phyloP scores from a whole-genome alignment of 257 asterid species.

The Lycium ferocissimum region DNA sequence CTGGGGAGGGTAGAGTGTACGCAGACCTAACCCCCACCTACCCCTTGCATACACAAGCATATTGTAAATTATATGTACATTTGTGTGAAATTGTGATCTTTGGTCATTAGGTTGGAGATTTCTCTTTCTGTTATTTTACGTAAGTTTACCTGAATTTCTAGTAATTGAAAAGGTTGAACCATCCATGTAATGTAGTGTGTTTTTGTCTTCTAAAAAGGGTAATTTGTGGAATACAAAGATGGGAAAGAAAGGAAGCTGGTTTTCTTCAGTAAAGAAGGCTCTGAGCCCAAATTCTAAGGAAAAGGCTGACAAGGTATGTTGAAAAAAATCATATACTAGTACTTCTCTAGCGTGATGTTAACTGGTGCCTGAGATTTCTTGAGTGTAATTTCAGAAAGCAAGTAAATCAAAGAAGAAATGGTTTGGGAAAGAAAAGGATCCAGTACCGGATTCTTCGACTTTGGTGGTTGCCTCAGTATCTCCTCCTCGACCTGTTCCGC shows the following conservation, averaged over 20 bases:
- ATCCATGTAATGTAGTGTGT: slow-evolving; percentile 1
- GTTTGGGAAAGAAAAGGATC: slow-evolving; percentile 57
- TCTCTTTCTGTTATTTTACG: background rate
- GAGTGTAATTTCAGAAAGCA: slow-evolving; percentile 54
- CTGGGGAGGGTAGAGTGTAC: no score
- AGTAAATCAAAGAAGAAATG: slow-evolving; percentile 51
- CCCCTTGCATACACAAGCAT: background rate
- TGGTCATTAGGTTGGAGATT: background rate
- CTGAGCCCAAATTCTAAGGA: slow-evolving; percentile 70
- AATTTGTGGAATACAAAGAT: slow-evolving; percentile 59
- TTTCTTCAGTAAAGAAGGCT: slow-evolving; percentile 86
- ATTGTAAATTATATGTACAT: background rate
- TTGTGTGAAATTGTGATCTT: background rate
- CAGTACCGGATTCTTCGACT: slow-evolving; percentile 47
- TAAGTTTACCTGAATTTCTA: background rate
- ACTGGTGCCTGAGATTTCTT: slow-evolving; percentile 1
- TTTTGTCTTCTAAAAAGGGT: slow-evolving; percentile 31
- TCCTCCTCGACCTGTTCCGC: slow-evolving; percentile 56
- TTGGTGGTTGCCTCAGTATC: slow-evolving; percentile 52
- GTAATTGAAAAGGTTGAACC: background rate
- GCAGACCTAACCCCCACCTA: no score
- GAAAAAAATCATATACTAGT: background rate
- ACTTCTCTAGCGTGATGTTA: background rate
- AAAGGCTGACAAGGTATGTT: slow-evolving; percentile 56
- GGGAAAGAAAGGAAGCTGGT: slow-evolving; percentile 92